Evolutionary conservation across 441 rosid genomes (phyloP).

Genomic region (Raphanus hybrid): DNA sequence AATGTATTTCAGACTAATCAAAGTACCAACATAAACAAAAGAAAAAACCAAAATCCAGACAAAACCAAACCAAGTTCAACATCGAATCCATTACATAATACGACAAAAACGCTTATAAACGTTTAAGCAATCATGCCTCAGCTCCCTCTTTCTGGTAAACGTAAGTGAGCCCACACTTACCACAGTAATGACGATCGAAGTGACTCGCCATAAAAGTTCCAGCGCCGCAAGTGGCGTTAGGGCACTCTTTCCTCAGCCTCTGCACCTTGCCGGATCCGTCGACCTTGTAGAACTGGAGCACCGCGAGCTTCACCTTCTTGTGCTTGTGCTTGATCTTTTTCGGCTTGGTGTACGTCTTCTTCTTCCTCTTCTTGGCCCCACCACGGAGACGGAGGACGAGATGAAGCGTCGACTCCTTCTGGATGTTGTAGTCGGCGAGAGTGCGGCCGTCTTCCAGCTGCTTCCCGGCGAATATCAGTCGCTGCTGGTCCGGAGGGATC

Average conservation of each 20-base stretch:
- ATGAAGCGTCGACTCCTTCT: constrained; percentile 90
- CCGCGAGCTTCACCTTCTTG: constrained; percentile 90
- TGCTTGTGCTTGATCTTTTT: constrained; percentile 94
- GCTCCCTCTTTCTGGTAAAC: constrained; percentile 78
- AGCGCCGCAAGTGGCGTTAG: constrained; percentile 80
- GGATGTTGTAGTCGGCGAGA: constrained; percentile 88
- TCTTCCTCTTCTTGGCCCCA: constrained; percentile 94
- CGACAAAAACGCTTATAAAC: neutral
- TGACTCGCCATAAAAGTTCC: constrained; percentile 94
- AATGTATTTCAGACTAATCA: neutral
- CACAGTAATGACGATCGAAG: constrained; percentile 85
- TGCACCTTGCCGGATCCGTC: constrained; percentile 81
- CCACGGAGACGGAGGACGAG: constrained; percentile 85
- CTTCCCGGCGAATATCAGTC: constrained; percentile 82
- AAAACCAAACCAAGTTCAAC: constrained; percentile 24
- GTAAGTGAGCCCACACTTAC: constrained; percentile 87
- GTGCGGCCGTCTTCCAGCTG: constrained; percentile 91
- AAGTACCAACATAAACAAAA: neutral
- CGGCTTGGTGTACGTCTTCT: constrained; percentile 95
- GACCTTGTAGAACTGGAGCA: constrained; percentile 79
- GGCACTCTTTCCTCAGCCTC: constrained; percentile 87
- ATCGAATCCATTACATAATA: constrained; percentile 13
- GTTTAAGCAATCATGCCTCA: constrained; percentile 36
- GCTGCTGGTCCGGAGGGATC: constrained; percentile 85
- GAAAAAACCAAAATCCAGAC: neutral